Base-by-base conservation (phyloP, 2,329 filamentous ascomycete species). In the Aspergillus sp. region DNA sequence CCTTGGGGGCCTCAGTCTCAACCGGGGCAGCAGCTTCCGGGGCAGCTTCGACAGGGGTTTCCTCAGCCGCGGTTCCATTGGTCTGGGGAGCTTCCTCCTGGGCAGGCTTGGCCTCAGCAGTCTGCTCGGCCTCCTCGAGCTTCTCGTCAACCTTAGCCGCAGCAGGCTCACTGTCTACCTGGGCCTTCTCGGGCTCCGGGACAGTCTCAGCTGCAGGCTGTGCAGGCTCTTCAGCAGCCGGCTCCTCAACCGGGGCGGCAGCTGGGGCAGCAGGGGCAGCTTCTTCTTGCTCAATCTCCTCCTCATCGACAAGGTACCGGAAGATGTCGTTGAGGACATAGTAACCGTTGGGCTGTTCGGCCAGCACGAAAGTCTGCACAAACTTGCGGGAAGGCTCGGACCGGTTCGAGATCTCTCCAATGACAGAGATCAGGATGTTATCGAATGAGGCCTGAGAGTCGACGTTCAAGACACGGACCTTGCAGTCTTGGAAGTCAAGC, bases 311-410 rank as follows among this genome's bases (percentile, higher is more conserved):
- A 67, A 99, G 88, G 79, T 96, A 98, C 70, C 95, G 87, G 82
- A 98, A 92, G 75, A 99, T 96, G 74, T 99, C 95, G 78, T 99
- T 99, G 70, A 99, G 86, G 36, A 99, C 94, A 71, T 96, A 99
- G 83, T 98, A 99, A 65, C 95, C 95, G 59, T 94, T 96, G 53
- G 92, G 92, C 81, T 99, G 95, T 78, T 94, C 88, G 52, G 95
- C 95, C 64, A 99, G 90, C 64, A 99, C 91, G 70, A 99, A 99
- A 55, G 94, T 98, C 84, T 99, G 95, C 42, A 93, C 90, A 73
- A 99, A 99, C 78, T 97, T 97, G 83, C 91, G 93, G 72, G 94
- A 91, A 61, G 95, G 91, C 65, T 89, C 88, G 52, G 87, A 88
- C 79, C 96, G 96, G 86, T 96, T 97, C 71, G 93, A 96, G 71